Evolutionary conservation across 2,329 filamentous ascomycete genomes (phyloP).

Genomic region (Epicoccum nigrum): DNA sequence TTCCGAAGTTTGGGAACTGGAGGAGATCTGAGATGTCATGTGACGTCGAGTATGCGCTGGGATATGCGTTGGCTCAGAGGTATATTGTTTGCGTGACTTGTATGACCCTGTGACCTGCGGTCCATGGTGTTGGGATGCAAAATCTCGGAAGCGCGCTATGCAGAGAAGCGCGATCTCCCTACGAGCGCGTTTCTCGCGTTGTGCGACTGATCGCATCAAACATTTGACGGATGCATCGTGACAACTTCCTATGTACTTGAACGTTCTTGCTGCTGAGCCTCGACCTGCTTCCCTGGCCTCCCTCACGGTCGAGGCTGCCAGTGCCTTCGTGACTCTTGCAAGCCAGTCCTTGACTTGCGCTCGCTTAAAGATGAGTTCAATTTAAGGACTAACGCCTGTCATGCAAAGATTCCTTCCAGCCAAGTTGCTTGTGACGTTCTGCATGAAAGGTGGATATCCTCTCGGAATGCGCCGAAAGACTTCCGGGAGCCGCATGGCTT

Average conservation of each 20-base stretch:
- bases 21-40: too few relatives aligned
- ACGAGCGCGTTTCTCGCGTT: not conserved
- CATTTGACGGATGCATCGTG: not conserved
- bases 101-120: not conserved
- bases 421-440: not conserved
- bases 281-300: not conserved
- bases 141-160: not conserved
- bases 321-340: too few relatives aligned
- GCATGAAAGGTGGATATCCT: not conserved
- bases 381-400: not conserved
- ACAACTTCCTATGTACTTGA: not conserved
- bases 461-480: not conserved
- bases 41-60: slow-evolving; percentile 1
- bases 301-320: not conserved
- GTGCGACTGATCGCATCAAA: not conserved
- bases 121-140: not conserved
- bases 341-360: not conserved
- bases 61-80: not conserved
- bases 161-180: not conserved
- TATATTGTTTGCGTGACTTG: not conserved
- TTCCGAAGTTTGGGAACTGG: not conserved
- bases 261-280: not conserved
- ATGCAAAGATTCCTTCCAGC: not conserved
- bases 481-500: not conserved
- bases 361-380: not conserved